These are phyloP conservation scores for Microbotryomycetes sp. DNA, from an alignment of 1,284 basidiomycete genomes.

Conservation along the genomic window DNA sequence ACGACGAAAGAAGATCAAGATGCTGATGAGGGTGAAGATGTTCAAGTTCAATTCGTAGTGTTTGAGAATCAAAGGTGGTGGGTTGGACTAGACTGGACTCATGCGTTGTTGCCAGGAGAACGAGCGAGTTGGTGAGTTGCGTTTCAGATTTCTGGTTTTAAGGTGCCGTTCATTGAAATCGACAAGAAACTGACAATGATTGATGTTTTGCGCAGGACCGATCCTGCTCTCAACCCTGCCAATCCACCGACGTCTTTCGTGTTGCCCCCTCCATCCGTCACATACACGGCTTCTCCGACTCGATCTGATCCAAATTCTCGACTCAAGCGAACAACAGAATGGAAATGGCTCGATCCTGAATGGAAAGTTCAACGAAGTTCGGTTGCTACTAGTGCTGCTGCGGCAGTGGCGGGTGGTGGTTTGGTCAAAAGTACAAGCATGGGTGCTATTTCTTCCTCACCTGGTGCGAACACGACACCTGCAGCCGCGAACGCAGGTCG, in stretches of 20 bases:
- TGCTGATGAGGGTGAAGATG: constrained; percentile 22
- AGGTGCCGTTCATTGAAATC: background rate
- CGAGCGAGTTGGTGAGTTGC: constrained; percentile 35
- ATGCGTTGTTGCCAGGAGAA: constrained; percentile 38
- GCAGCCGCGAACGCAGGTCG: background rate
- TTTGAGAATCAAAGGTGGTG: constrained; percentile 41
- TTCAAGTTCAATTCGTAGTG: constrained; percentile 36
- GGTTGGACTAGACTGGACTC: constrained; percentile 40
- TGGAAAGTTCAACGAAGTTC: constrained; percentile 42
- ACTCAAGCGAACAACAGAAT: constrained; percentile 41
- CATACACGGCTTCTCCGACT: constrained; percentile 37
- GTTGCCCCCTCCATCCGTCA: constrained; percentile 41
- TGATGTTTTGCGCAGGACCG: constrained; percentile 36
- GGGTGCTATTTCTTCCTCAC: constrained; percentile 1
- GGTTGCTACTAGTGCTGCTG: constrained; percentile 27
- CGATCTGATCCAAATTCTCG: constrained; percentile 33
- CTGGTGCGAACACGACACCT: background rate
- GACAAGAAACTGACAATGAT: no score
- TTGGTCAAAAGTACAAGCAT: background rate
- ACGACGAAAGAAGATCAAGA: background rate
- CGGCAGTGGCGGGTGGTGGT: constrained; percentile 11
- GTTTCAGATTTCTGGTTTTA: background rate
- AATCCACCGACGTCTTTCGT: constrained; percentile 45
- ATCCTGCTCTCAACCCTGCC: constrained; percentile 42
- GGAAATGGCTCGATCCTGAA: constrained; percentile 46